Percentiles rank a stretch among this genome's conserved stretches.
Conservation (phyloP, 345 rosid genomes). For the Salix caprea region DNA sequence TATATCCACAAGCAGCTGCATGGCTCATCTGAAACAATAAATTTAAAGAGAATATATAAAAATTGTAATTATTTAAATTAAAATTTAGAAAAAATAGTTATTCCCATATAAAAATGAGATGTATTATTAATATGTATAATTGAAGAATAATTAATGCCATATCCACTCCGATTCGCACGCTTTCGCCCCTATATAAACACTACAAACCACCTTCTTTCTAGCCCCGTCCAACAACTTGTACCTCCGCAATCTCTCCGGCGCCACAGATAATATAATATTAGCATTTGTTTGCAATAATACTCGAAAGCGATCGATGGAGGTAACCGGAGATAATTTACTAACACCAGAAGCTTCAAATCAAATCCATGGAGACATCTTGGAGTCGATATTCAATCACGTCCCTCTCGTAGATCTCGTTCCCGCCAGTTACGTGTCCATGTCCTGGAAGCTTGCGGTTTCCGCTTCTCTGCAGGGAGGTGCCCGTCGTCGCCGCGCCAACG, state of each 20-base stretch:
- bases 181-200: background rate
- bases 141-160: too few species aligned
- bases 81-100: too few species aligned
- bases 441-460: conserved; percentile 64
- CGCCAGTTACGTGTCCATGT: conserved; percentile 51
- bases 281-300: too few species aligned
- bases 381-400: conserved; percentile 41
- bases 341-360: conserved; percentile 10
- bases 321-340: background rate
- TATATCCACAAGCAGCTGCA: too few species aligned
- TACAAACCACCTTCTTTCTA: background rate
- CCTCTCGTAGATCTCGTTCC: conserved; percentile 61
- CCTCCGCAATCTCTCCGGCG: too few species aligned
- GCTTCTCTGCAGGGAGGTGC: conserved; percentile 41
- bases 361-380: conserved; percentile 52
- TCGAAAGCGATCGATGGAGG: background rate
- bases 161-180: too few species aligned
- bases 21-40: too few species aligned
- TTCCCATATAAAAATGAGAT: too few species aligned
- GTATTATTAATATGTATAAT: too few species aligned
- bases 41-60: too few species aligned
- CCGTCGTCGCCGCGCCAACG: conserved; percentile 26
- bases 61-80: too few species aligned
- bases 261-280: background rate
- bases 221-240: too few species aligned